A percentile compares a stretch with the other conserved stretches of the same genome.
Evolutionary conservation across 345 rosid species (phyloP).

Genomic region (Moricandia arvensis): DNA sequence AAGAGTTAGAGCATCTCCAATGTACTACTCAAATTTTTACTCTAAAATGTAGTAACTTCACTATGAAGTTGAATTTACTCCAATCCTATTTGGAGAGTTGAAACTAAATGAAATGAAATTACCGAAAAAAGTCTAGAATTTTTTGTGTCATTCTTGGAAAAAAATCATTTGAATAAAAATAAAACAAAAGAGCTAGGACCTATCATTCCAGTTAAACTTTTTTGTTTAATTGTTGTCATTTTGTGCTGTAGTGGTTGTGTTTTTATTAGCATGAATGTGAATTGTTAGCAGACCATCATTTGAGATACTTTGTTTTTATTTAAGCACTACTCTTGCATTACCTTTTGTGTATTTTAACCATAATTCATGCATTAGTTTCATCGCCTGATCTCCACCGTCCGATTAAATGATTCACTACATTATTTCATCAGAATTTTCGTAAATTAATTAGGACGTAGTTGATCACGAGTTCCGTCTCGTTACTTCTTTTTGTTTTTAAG

Average conservation of each 20-base stretch:
- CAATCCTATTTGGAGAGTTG: background rate
- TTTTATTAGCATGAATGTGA: slow-evolving; percentile 23
- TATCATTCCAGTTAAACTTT: background rate
- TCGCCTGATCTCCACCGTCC: slow-evolving; percentile 28
- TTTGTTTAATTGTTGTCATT: slow-evolving; percentile 5
- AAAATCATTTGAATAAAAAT: background rate
- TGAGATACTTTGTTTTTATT: slow-evolving; percentile 10
- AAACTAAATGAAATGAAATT: background rate
- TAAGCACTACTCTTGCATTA: slow-evolving; percentile 33
- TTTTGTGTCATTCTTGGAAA: background rate
- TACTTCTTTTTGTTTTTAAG: too few relatives aligned
- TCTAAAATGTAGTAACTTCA: too few relatives aligned
- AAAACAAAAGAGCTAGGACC: background rate
- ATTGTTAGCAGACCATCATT: slow-evolving; percentile 12
- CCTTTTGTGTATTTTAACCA: slow-evolving; percentile 17
- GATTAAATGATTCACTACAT: too few relatives aligned
- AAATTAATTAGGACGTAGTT: background rate
- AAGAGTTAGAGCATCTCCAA: too few relatives aligned
- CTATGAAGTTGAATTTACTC: too few relatives aligned
- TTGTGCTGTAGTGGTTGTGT: slow-evolving; percentile 37
- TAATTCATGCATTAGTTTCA: slow-evolving; percentile 14
- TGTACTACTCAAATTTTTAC: too few relatives aligned
- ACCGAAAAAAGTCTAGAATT: background rate
- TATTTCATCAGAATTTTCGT: too few relatives aligned
- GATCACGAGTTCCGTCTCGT: slow-evolving; percentile 3